Evolutionary conservation across 1,284 basidiomycete species (phyloP).

Genomic region (Trametes sp.): DNA sequence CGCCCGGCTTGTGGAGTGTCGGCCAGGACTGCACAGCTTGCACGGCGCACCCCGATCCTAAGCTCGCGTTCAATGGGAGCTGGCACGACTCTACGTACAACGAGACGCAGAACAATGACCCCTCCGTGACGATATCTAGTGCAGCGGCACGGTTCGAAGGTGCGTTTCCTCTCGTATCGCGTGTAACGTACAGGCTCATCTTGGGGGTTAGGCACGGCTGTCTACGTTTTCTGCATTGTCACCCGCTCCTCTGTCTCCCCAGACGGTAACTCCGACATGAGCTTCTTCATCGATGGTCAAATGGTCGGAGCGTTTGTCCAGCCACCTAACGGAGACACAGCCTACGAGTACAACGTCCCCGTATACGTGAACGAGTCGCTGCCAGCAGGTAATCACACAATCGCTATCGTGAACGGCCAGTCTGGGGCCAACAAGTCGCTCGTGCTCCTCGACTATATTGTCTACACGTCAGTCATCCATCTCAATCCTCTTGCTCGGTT

Average conservation of each 20-base stretch:
- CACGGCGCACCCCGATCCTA: slow-evolving; percentile 35
- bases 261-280: slow-evolving; percentile 43
- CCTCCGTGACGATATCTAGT: slow-evolving; percentile 29
- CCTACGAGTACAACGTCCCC: slow-evolving; percentile 40
- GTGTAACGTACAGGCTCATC: neutral
- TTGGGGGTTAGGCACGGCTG: slow-evolving; percentile 38
- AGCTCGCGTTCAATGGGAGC: slow-evolving; percentile 23
- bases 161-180: neutral
- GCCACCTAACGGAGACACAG: slow-evolving; percentile 19
- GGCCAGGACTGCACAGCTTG: slow-evolving; percentile 37
- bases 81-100: slow-evolving; percentile 38
- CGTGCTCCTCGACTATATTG: slow-evolving; percentile 33
- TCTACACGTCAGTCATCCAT: slow-evolving; percentile 32
- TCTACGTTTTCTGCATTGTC: slow-evolving; percentile 45
- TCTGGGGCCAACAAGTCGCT: slow-evolving; percentile 22
- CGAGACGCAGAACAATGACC: slow-evolving; percentile 18
- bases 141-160: slow-evolving; percentile 36
- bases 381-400: slow-evolving; percentile 31
- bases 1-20: slow-evolving; percentile 40
- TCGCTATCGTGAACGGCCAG: slow-evolving; percentile 30
- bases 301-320: slow-evolving; percentile 38
- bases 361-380: slow-evolving; percentile 43
- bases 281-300: slow-evolving; percentile 46
- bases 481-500: neutral
- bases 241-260: slow-evolving; percentile 35